phyloP scores from a whole-genome alignment of 306 rosid species.

The Nissolia schottii region DNA sequence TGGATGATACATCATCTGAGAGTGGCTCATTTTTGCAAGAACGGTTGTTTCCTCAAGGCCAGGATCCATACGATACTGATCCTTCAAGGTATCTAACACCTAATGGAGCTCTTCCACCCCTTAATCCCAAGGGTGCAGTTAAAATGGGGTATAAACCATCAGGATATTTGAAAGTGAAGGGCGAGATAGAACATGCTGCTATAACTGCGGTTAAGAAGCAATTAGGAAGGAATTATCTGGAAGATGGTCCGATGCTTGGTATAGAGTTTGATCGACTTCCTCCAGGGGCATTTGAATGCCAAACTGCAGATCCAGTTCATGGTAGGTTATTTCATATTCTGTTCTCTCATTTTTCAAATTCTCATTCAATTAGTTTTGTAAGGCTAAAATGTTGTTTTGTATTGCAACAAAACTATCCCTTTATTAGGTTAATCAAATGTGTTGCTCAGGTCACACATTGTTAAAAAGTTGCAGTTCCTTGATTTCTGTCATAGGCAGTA shows the following conservation, averaged over 20 bases:
- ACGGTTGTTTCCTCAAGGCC: conserved; percentile 53
- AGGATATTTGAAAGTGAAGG: conserved; percentile 93
- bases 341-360: background rate
- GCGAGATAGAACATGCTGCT: conserved; percentile 96
- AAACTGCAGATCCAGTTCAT: conserved; percentile 46
- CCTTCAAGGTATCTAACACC: conserved; percentile 55
- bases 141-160: conserved; percentile 74
- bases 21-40: conserved; percentile 81
- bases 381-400: conserved; percentile 1
- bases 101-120: conserved; percentile 54
- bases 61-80: conserved; percentile 58
- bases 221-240: conserved; percentile 64
- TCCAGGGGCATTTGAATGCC: conserved; percentile 89
- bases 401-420: background rate
- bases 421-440: background rate
- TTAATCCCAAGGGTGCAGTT: conserved; percentile 47
- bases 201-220: conserved; percentile 95
- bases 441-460: background rate
- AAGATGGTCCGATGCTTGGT: conserved; percentile 88
- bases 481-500: background rate
- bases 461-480: background rate
- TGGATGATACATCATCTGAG: conserved; percentile 83
- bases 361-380: conserved; percentile 7
- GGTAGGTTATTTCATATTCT: conserved; percentile 43
- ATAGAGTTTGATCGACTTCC: conserved; percentile 86